Percentiles rank a stretch among this genome's conserved stretches.
These are phyloP conservation scores for Chytridiales sp. DNA, from an alignment of 371 early-diverging fungal genomes.

Conservation along the genomic window DNA sequence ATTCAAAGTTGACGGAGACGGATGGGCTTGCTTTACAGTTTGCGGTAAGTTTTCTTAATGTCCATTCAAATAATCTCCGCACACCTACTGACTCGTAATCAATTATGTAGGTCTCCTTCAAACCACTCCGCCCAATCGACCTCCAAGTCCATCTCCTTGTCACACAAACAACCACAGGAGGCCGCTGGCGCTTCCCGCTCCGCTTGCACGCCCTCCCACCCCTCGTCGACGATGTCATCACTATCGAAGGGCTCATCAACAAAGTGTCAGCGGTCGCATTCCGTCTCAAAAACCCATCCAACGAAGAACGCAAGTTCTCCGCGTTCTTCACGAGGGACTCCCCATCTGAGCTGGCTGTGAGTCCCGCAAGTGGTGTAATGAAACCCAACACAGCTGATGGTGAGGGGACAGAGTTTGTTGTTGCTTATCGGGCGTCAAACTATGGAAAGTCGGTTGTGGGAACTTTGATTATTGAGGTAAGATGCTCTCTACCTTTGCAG, in stretches of 20 bases:
- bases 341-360: slow-evolving; percentile 35
- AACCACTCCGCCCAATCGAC: slow-evolving; percentile 27
- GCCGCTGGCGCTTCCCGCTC: slow-evolving; percentile 37
- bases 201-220: slow-evolving; percentile 38
- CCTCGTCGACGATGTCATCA: slow-evolving; percentile 44
- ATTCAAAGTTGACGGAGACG: slow-evolving; percentile 6
- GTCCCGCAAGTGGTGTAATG: slow-evolving; percentile 36
- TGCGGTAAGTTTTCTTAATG: not conserved
- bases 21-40: slow-evolving; percentile 27
- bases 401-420: slow-evolving; percentile 41
- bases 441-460: slow-evolving; percentile 41
- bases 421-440: slow-evolving; percentile 37
- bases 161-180: slow-evolving; percentile 27
- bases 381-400: slow-evolving; percentile 28
- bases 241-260: slow-evolving; percentile 46
- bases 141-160: slow-evolving; percentile 23
- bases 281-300: slow-evolving; percentile 28
- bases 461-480: slow-evolving; percentile 41
- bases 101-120: slow-evolving; percentile 25
- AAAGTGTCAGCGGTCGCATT: slow-evolving; percentile 43
- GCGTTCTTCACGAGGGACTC: slow-evolving; percentile 38
- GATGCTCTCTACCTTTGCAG: not conserved
- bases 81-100: slow-evolving; percentile 7
- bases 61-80: not conserved
- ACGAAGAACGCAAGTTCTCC: slow-evolving; percentile 22